Base-by-base conservation (phyloP, 257 asterid genomes). In the Jaltomata sinuosa region DNA sequence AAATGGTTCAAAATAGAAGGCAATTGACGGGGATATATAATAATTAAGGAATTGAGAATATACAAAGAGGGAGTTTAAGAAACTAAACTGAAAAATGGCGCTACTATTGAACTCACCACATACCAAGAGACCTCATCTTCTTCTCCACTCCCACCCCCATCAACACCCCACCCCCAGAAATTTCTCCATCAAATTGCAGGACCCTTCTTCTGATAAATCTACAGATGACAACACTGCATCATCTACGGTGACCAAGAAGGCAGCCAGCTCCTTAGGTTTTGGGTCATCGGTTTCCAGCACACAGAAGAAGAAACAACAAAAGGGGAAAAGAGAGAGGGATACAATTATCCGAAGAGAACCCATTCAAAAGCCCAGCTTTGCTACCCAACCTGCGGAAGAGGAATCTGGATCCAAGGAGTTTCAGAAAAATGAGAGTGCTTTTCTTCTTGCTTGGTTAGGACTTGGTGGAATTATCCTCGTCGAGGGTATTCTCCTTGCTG, bases 401-500 rank as follows among this genome's bases (percentile, higher is more conserved):
- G 94, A 87, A 81, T 91, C 87, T 79, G 86, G 83, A 59, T 86
- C 87, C 6, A 90, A 90, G 85, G 97, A 93, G 85, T 84, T 81
- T 89, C 84, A 85, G 57, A 91, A 93, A 91, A 92, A 88, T 55
- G 99, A 94, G 91, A 89, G 89, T 67, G 98, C 97, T 54, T 96
- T 96, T 90, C 87, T 94, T 87, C 94, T 96, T 61, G 91, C 97
- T 91, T 96, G 98, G 99, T 86, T 92, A 50, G 99, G 97, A 22
- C 94, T 96, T 74, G 99, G 97, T 50, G 92, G 84, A 8, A 84
- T 94, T 68, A 93, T 96, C 83, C 91, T 96, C 62, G 50, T 91
- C 12, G 85, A 94, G 90, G 98, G 98, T 40, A 84, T 94, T 76
- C 89, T 89, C 85, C 98, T 96, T 88, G 90, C 99, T 68, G 95